phyloP scores from a whole-genome alignment of 306 rosid genomes.

The Cucumis melo region DNA sequence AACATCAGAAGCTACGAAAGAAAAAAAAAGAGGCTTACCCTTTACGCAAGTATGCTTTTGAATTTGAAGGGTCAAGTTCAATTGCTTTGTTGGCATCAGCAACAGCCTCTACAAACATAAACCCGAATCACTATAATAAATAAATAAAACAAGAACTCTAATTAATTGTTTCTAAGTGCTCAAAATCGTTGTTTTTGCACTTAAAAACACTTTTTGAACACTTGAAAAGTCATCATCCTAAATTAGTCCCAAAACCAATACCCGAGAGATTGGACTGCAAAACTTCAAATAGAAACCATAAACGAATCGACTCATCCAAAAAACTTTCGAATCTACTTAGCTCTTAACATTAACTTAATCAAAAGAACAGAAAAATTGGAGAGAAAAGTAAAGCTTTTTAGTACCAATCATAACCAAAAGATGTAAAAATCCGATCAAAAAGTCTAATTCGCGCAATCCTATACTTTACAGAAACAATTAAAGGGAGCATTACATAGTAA shows the following conservation, averaged over 20 bases:
- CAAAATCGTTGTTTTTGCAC: too few species aligned
- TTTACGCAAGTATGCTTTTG: constrained; percentile 72
- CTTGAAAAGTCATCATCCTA: not conserved
- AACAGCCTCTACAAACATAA: constrained; percentile 55
- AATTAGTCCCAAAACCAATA: not conserved
- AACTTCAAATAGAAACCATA: not conserved
- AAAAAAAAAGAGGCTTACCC: constrained; percentile 31
- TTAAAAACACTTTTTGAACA: too few species aligned
- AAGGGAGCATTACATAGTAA: not conserved
- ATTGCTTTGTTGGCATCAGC: constrained; percentile 80
- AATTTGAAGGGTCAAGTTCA: constrained; percentile 40
- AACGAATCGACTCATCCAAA: not conserved
- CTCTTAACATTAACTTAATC: not conserved
- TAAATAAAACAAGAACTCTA: not conserved
- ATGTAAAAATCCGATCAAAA: not conserved
- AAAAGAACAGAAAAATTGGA: not conserved
- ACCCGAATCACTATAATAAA: not conserved
- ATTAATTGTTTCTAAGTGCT: not conserved
- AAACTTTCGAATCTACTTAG: not conserved
- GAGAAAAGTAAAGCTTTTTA: not conserved
- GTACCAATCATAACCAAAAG: not conserved
- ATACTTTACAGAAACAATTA: not conserved
- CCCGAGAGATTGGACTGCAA: not conserved
- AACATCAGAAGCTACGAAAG: not conserved
- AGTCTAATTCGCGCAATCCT: not conserved